Base-by-base conservation (phyloP, 2,329 filamentous ascomycete genomes). In the Onygenales sp. region DNA sequence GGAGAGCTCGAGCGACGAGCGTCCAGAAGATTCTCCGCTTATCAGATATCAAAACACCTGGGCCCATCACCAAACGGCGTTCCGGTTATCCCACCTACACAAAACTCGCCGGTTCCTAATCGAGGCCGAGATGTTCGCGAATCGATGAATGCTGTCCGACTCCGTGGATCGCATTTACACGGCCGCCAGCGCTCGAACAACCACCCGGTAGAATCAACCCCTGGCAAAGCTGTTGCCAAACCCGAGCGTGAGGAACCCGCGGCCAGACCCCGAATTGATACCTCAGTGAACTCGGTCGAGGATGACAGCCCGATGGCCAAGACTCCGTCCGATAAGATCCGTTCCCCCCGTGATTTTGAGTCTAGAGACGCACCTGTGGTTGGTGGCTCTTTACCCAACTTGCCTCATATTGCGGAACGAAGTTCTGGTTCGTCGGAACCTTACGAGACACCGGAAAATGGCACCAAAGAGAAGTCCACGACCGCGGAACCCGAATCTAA, bases 21-120 rank as follows among this genome's bases (percentile, higher is more conserved):
- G 0, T 98, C 93, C 11, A 81, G 92, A 60, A 80, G 93, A 64
- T 98, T 97, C 67, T 97, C 93, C 2, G 87, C 90, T 51, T 98
- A 97, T 67, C 93, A 98, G 65, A 95, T 98, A 61, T 89, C 89
- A 45, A 97, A 96, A 66, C 90, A 95, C 63, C 76, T 97, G 2
- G 92, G 92, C 9, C 81, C 84, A 13, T 85, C 86, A 41, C 80
- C 87, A 13, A 90, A 85, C 69, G 89, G 88, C 17, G 85, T 97
- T 13, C 89, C 91, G 6, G 87, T 94, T 64, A 81, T 97, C 17
- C 90, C 92, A 31, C 78, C 87, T 5, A 69, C 77, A 14, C 89
- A 94, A 65, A 89, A 85, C 57, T 85, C 86, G 3, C 89, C 88
- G 1, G 79, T 92, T 58, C 89, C 89, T 7, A 94, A 94, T 66